Conservation (phyloP, 2,329 filamentous ascomycete genomes). For the Penicillium sp. region DNA sequence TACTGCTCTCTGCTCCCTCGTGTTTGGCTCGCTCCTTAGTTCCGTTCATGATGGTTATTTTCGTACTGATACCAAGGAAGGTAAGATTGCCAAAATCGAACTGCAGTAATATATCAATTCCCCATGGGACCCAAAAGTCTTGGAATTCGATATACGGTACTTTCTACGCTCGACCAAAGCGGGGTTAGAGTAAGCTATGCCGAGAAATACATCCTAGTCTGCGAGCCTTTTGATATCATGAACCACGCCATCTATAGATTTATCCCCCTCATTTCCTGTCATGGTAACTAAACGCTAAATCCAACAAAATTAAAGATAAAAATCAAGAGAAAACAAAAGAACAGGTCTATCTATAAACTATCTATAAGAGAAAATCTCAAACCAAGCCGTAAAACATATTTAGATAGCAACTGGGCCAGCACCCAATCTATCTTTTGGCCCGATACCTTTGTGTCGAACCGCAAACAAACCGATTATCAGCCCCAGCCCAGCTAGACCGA, state of each 20-base stretch:
- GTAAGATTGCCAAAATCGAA: not conserved
- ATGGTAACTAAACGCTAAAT: not conserved
- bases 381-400: not conserved
- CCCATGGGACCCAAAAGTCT: not conserved
- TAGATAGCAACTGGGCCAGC: conserved; percentile 19
- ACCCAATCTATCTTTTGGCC: conserved; percentile 21
- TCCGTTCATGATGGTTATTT: not conserved
- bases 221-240: not conserved
- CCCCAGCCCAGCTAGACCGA: conserved; percentile 41
- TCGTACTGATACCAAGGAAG: not conserved
- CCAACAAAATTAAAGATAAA: not conserved
- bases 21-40: not conserved
- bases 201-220: not conserved
- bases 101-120: not conserved
- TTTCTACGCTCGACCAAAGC: not conserved
- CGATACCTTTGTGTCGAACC: conserved; percentile 23
- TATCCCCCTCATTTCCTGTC: not conserved
- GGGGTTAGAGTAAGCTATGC: not conserved
- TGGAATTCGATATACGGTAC: not conserved
- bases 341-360: not conserved
- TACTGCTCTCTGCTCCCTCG: not conserved
- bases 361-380: not conserved
- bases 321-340: not conserved
- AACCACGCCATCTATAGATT: not conserved
- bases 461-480: conserved; percentile 25